phyloP scores from a whole-genome alignment of 495 filamentous ascomycete species.

The Neurospora intermedia region DNA sequence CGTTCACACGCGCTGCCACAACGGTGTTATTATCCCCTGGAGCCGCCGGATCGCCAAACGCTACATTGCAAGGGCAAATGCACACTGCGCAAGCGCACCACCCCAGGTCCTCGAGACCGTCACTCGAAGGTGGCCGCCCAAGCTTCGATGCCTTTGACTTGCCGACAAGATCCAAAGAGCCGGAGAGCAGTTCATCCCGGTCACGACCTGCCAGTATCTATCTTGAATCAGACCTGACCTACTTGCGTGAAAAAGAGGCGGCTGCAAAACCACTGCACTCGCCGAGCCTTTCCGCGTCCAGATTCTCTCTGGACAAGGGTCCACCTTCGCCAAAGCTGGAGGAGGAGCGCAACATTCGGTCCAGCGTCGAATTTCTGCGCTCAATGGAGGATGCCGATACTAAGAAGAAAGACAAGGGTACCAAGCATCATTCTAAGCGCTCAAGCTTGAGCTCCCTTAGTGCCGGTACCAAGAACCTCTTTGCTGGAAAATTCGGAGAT shows the following conservation, averaged over 20 bases:
- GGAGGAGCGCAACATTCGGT: slow-evolving; percentile 63
- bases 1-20: slow-evolving; percentile 22
- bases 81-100: slow-evolving; percentile 31
- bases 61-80: slow-evolving; percentile 41
- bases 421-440: slow-evolving; percentile 73
- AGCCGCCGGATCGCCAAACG: slow-evolving; percentile 21
- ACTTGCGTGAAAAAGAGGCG: slow-evolving; percentile 54
- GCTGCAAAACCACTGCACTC: slow-evolving; percentile 24
- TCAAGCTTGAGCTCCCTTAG: slow-evolving; percentile 65
- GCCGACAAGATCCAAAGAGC: slow-evolving; percentile 22
- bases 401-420: slow-evolving; percentile 57
- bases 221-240: slow-evolving; percentile 66
- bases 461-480: slow-evolving; percentile 72
- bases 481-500: slow-evolving; percentile 87
- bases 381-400: slow-evolving; percentile 62
- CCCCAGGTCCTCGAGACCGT: slow-evolving; percentile 66
- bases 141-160: slow-evolving; percentile 49
- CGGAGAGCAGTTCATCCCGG: slow-evolving; percentile 3
- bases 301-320: slow-evolving; percentile 24
- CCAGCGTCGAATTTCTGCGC: slow-evolving; percentile 80
- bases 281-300: slow-evolving; percentile 26
- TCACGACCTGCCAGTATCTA: slow-evolving; percentile 52
- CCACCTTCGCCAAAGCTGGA: slow-evolving; percentile 32
- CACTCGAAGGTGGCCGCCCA: slow-evolving; percentile 64
- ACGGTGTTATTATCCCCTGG: slow-evolving; percentile 12